Conservation (phyloP, 1,284 basidiomycete genomes). For the Irpex rosettiformis region DNA sequence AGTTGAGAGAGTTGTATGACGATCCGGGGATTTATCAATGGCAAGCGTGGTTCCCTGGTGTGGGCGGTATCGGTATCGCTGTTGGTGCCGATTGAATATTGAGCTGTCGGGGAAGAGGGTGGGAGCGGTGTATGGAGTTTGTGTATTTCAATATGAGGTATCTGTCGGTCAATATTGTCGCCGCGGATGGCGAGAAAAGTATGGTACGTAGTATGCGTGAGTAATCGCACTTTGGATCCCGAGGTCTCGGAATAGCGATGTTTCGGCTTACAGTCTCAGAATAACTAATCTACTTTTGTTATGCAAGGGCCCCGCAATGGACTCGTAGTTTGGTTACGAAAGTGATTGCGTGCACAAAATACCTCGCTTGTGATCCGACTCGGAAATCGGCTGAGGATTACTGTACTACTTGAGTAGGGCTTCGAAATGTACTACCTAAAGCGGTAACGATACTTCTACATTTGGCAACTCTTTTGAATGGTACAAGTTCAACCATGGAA, state of each 20-base stretch:
- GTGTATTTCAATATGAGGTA: too few species aligned
- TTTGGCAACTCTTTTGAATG: background rate
- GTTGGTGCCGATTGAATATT: too few species aligned
- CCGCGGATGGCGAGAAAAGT: background rate
- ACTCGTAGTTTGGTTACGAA: too few species aligned
- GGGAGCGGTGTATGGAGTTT: too few species aligned
- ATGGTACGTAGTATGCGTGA: background rate
- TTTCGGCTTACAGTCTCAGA: background rate
- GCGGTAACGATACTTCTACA: background rate
- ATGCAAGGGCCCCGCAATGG: too few species aligned
- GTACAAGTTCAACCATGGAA: background rate
- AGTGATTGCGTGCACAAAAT: too few species aligned
- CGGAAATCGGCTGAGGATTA: too few species aligned
- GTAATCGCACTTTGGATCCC: background rate
- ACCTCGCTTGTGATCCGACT: too few species aligned
- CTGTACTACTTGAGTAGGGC: too few species aligned
- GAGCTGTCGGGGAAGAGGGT: background rate
- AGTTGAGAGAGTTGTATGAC: constrained; percentile 40
- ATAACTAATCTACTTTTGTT: too few species aligned
- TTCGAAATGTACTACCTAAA: background rate
- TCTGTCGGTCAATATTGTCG: too few species aligned
- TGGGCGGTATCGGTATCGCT: background rate
- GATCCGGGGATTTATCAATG: constrained; percentile 20
- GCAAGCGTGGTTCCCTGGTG: constrained; percentile 18
- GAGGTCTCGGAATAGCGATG: background rate